Evolutionary conservation across 495 filamentous ascomycete genomes (phyloP), one percentile per base, ranked within the genome.

Genomic region (Penicillium cinerascens): DNA sequence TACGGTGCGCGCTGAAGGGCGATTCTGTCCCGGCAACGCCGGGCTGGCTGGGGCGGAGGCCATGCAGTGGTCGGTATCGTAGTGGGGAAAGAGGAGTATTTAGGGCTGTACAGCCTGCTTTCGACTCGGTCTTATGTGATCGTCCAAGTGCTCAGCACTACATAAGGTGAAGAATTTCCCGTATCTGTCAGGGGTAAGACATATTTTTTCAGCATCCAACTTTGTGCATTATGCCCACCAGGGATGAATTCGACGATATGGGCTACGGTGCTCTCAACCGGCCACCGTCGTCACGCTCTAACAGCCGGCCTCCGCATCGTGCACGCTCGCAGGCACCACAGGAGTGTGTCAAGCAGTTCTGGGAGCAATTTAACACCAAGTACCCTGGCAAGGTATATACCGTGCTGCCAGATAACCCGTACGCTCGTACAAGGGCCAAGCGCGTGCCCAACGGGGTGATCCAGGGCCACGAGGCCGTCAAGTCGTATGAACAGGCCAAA

Each of bases 401-500:
- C 3, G 70, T 95, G 35, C 76, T 95, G 4, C 89, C 89, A 5
- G 80, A 84, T 51, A 89, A 91, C 52, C 78, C 81, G 3, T 86
- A 87, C 59, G 83, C 86, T 23, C 83, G 80, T 56, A 81, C 67
- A 22, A 74, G 85, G 63, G 78, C 82, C 4, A 75, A 82, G 3
- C 76, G 79, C 17, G 67, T 69, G 0, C 75, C 76, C 26, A 80
- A 75, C 38, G 81, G 78, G 1, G 64, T 70, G 23, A 69, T 81
- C n/a, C 69, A 74, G 29, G 78, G 77, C 40, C 72, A 82, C 54
- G 79, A 81, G 58, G 79, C 83, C 13, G 75, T 75, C 4, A 78
- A 74, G 37, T 87, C 84, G 4, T 95, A 89, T 60, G 82, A 91
- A 44, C 81, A 91, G 58, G 90, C 89, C 2, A 80, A 76, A 17